Conservation (phyloP, 495 filamentous ascomycete genomes). For the Penicillium longicatenatum region DNA sequence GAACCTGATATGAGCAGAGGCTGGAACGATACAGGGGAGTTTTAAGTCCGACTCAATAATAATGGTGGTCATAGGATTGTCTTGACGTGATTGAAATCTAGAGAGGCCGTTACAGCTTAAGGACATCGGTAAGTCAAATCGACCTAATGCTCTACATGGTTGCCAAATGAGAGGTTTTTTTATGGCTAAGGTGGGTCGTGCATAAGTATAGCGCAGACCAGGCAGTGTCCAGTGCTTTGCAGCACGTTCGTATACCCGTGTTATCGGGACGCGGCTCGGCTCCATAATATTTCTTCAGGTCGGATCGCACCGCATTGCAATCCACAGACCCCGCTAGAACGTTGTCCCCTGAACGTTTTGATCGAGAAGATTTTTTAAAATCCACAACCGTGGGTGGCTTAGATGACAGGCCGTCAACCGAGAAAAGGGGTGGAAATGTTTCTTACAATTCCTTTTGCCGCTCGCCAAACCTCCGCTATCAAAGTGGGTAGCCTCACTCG, state of each 20-base stretch:
- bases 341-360: neutral
- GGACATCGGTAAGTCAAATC: too few relatives aligned
- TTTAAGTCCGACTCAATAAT: too few relatives aligned
- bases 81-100: too few relatives aligned
- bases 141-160: too few relatives aligned
- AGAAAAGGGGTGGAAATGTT: neutral
- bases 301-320: slow-evolving; percentile 16
- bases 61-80: too few relatives aligned
- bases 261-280: neutral
- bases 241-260: neutral
- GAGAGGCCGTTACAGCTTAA: too few relatives aligned
- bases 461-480: slow-evolving; percentile 3
- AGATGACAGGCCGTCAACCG: neutral
- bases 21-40: too few relatives aligned
- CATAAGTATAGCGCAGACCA: neutral
- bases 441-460: slow-evolving; percentile 1
- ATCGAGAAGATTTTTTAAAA: neutral
- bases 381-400: neutral
- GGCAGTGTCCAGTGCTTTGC: neutral
- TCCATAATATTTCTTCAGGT: slow-evolving; percentile 20
- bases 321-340: neutral
- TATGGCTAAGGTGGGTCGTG: neutral
- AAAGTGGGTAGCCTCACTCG: slow-evolving; percentile 11
- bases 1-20: too few relatives aligned
- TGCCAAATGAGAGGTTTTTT: too few relatives aligned